phyloP scores from a whole-genome alignment of 2,329 filamentous ascomycete species.

The Aspergillus sp. region DNA sequence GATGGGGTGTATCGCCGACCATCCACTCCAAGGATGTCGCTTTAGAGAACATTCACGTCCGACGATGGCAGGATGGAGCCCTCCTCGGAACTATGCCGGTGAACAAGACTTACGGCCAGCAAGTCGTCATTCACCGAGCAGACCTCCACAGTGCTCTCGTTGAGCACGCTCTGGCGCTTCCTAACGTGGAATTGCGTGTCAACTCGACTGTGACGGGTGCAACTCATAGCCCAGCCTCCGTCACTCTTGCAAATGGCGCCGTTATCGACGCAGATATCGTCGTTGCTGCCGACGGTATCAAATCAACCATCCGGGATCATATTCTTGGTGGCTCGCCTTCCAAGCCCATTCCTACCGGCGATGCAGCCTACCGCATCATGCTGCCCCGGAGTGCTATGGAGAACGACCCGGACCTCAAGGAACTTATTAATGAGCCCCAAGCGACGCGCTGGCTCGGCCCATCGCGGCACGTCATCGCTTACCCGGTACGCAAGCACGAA shows the following conservation, averaged over 20 bases:
- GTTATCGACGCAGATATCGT: slow-evolving; percentile 46
- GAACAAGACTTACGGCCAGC: slow-evolving; percentile 36
- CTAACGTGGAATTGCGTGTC: slow-evolving; percentile 30
- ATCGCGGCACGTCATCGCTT: slow-evolving; percentile 74
- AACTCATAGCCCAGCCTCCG: slow-evolving; percentile 27
- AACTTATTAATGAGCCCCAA: slow-evolving; percentile 65
- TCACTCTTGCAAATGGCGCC: slow-evolving; percentile 28
- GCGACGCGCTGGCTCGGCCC: slow-evolving; percentile 76
- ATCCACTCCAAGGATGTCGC: slow-evolving; percentile 35
- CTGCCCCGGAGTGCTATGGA: slow-evolving; percentile 66
- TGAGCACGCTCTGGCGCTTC: slow-evolving; percentile 26
- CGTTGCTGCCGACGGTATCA: slow-evolving; percentile 56
- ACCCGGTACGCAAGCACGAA: slow-evolving; percentile 66
- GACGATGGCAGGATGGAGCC: slow-evolving; percentile 35
- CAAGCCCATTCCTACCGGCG: slow-evolving; percentile 54
- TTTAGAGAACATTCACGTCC: slow-evolving; percentile 35
- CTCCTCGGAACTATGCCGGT: slow-evolving; percentile 34
- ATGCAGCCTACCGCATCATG: slow-evolving; percentile 79
- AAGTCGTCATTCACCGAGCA: slow-evolving; percentile 37
- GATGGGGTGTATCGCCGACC: slow-evolving; percentile 35
- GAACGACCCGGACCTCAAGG: slow-evolving; percentile 64
- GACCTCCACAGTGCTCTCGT: slow-evolving; percentile 36
- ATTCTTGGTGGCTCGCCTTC: slow-evolving; percentile 31
- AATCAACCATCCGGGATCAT: slow-evolving; percentile 46
- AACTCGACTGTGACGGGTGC: slow-evolving; percentile 30